Percentiles rank a stretch among this genome's conserved stretches.
phyloP scores from a whole-genome alignment of 306 rosid genomes.

The Cicer arietinum region DNA sequence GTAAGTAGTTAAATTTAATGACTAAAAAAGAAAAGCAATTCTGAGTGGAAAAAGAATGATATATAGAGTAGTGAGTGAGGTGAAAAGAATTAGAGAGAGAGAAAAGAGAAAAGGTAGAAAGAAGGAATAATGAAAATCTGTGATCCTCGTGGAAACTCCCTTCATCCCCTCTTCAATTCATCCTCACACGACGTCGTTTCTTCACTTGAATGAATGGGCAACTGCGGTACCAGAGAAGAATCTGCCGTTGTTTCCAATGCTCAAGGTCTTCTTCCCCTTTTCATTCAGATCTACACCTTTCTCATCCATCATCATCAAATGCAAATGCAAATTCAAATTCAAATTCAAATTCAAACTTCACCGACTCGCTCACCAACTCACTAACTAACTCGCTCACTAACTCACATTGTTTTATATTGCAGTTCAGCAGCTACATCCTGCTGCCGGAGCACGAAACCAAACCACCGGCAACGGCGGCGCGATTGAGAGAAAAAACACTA shows the following conservation, averaged over 20 bases:
- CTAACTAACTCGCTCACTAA: slow-evolving; percentile 1
- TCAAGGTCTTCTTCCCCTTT: slow-evolving; percentile 62
- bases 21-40: too few species aligned
- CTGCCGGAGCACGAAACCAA: slow-evolving; percentile 25
- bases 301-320: not conserved
- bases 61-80: not conserved
- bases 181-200: slow-evolving; percentile 35
- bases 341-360: not conserved
- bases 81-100: slow-evolving; percentile 26
- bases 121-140: slow-evolving; percentile 54
- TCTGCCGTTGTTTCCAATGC: slow-evolving; percentile 92
- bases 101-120: not conserved
- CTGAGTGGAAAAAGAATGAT: too few species aligned
- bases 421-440: slow-evolving; percentile 84
- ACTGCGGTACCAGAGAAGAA: slow-evolving; percentile 97
- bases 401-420: slow-evolving; percentile 24
- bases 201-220: slow-evolving; percentile 76
- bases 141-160: slow-evolving; percentile 45
- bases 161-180: slow-evolving; percentile 20
- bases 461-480: not conserved
- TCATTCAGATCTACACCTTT: slow-evolving; percentile 67
- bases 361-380: not conserved
- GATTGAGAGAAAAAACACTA: slow-evolving; percentile 53
- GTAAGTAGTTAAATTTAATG: too few species aligned
- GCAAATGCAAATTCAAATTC: not conserved